Evolutionary conservation across 2,329 filamentous ascomycete species (phyloP).

Genomic region (Pseudogymnoascus verrucosus): DNA sequence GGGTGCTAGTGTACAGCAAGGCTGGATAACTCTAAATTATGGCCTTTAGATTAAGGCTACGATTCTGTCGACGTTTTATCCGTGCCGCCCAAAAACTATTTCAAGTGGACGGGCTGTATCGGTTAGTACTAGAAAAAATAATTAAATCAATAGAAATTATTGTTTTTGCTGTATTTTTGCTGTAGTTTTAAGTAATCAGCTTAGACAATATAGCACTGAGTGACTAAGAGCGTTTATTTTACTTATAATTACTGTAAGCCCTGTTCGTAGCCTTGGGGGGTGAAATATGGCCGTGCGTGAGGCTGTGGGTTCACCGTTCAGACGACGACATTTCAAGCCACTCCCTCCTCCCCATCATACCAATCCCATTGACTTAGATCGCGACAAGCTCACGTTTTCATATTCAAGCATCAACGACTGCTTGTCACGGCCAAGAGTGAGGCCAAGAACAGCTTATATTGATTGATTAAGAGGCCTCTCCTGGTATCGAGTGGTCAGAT

Average conservation of each 20-base stretch:
- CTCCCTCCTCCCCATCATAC: neutral
- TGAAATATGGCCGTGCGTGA: neutral
- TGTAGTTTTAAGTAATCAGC: neutral
- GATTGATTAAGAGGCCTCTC: neutral
- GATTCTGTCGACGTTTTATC: neutral
- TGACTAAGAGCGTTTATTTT: neutral
- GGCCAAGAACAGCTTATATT: neutral
- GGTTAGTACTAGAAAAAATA: neutral
- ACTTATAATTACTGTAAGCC: neutral
- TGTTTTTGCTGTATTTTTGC: neutral
- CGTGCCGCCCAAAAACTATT: neutral
- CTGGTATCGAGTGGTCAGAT: neutral
- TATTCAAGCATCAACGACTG: neutral
- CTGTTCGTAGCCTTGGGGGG: neutral
- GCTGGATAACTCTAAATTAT: neutral
- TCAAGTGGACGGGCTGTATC: neutral
- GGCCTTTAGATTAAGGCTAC: neutral
- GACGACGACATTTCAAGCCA: neutral
- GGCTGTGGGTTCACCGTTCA: neutral
- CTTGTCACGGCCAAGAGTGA: neutral
- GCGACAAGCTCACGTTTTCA: neutral
- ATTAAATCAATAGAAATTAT: neutral
- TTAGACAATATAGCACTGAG: neutral
- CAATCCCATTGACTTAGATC: neutral
- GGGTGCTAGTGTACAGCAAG: neutral